Evolutionary conservation across 2,329 filamentous ascomycete genomes (phyloP).

Genomic region (Neofusicoccum sp.): DNA sequence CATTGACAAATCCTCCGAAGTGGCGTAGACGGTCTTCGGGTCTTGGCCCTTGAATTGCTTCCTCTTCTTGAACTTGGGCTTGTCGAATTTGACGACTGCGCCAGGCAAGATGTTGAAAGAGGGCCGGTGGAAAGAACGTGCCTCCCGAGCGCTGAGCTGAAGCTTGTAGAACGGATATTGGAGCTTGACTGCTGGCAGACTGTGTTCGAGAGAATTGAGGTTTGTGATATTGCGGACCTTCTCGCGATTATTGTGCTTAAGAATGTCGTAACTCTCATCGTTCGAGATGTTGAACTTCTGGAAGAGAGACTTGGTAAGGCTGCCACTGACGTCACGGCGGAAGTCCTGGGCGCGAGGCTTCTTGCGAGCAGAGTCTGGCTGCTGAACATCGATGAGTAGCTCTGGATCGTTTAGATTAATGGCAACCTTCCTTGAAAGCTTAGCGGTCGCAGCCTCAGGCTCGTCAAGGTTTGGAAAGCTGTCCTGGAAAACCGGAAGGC

Average conservation of each 20-base stretch:
- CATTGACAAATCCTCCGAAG: constrained; percentile 80
- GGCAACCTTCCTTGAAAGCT: constrained; percentile 75
- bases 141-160: constrained; percentile 70
- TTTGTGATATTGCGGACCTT: constrained; percentile 92
- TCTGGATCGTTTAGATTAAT: constrained; percentile 88
- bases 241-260: constrained; percentile 90
- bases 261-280: constrained; percentile 89
- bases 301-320: constrained; percentile 71
- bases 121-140: constrained; percentile 84
- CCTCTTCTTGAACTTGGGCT: constrained; percentile 70
- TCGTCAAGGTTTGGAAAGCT: constrained; percentile 76
- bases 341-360: constrained; percentile 59
- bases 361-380: constrained; percentile 65
- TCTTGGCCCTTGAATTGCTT: constrained; percentile 82
- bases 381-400: constrained; percentile 78
- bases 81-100: constrained; percentile 71
- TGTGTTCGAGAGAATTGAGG: constrained; percentile 91
- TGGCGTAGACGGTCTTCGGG: constrained; percentile 75
- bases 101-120: constrained; percentile 72
- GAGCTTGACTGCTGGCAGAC: constrained; percentile 84
- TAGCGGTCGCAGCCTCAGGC: constrained; percentile 72
- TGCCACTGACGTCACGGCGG: constrained; percentile 69
- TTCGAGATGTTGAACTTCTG: constrained; percentile 95
- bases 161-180: constrained; percentile 97
- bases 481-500: constrained; percentile 36